A percentile compares a stretch with the other conserved stretches of the same genome.
Conservation (phyloP, 2,329 filamentous ascomycete genomes). For the Aspergillus udagawae region DNA sequence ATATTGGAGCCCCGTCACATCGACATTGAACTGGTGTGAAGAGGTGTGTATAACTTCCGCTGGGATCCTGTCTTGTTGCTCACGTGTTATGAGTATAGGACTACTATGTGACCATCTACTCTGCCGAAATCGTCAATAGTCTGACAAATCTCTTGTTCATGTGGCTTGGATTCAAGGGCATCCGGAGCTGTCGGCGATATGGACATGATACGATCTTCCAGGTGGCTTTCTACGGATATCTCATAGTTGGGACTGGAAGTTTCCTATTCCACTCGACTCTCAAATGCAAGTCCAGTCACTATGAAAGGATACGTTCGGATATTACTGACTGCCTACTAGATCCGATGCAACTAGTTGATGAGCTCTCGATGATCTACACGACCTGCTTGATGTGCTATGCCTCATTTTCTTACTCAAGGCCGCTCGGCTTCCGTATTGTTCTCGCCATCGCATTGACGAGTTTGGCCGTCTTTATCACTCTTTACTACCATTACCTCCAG, state of each 20-base stretch:
- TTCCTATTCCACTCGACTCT: slow-evolving; percentile 62
- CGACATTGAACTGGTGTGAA: slow-evolving; percentile 76
- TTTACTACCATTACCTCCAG: slow-evolving; percentile 76
- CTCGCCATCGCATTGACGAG: slow-evolving; percentile 56
- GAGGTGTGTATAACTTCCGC: slow-evolving; percentile 50
- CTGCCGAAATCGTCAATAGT: slow-evolving; percentile 75
- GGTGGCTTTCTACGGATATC: slow-evolving; percentile 60
- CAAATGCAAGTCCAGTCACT: slow-evolving; percentile 48
- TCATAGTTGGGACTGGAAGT: slow-evolving; percentile 58
- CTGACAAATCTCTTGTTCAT: slow-evolving; percentile 80
- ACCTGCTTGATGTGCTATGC: slow-evolving; percentile 68
- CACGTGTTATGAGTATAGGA: slow-evolving; percentile 47
- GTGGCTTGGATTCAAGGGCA: slow-evolving; percentile 70
- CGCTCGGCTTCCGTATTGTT: slow-evolving; percentile 46
- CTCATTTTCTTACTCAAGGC: slow-evolving; percentile 67
- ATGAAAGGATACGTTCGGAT: background rate
- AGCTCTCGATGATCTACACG: slow-evolving; percentile 69
- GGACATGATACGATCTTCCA: slow-evolving; percentile 73
- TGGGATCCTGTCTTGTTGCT: background rate
- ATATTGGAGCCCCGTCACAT: slow-evolving; percentile 67
- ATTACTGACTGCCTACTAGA: slow-evolving; percentile 42
- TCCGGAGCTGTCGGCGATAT: slow-evolving; percentile 67
- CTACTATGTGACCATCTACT: slow-evolving; percentile 70
- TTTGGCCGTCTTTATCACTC: slow-evolving; percentile 66
- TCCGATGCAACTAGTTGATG: slow-evolving; percentile 68